Conservation (phyloP, 805 yeast species). For the Sungouiella blattae region DNA sequence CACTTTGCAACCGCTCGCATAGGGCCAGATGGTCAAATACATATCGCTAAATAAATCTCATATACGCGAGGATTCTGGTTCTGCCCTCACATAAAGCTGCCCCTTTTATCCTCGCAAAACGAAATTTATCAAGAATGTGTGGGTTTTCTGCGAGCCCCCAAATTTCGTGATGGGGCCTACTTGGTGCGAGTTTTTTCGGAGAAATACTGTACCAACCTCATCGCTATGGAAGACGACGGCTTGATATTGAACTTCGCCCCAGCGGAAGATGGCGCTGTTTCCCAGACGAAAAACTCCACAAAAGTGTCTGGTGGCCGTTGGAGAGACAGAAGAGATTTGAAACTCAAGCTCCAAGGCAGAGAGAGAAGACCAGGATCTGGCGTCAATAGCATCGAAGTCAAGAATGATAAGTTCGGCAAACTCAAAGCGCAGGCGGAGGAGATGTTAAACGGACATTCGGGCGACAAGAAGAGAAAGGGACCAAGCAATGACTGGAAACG, state of each 20-base stretch:
- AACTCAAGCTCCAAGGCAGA: slow-evolving; percentile 48
- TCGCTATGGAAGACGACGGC: slow-evolving; percentile 66
- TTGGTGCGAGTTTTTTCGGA: no score
- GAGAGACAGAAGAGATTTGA: slow-evolving; percentile 72
- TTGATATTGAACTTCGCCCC: slow-evolving; percentile 70
- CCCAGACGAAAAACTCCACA: slow-evolving; percentile 17
- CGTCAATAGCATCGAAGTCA: slow-evolving; percentile 27
- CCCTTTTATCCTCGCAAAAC: no score
- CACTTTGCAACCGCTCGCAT: no score
- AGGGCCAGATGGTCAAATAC: no score
- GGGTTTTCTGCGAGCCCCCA: no score
- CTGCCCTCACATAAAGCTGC: no score
- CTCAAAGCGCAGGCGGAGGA: slow-evolving; percentile 8
- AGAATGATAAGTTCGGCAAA: slow-evolving; percentile 1
- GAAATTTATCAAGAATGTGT: no score
- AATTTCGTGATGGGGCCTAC: no score
- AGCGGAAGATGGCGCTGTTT: slow-evolving; percentile 25
- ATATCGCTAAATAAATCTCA: no score
- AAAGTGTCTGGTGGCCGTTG: slow-evolving; percentile 73
- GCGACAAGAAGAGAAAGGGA: slow-evolving; percentile 12
- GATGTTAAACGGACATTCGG: slow-evolving; percentile 5
- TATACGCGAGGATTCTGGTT: no score
- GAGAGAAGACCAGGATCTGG: slow-evolving; percentile 28
- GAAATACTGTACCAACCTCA: no score
- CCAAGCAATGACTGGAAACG: no score